Evolutionary conservation across 1,284 basidiomycete species (phyloP), one percentile per base, ranked within the genome.

Genomic region (Melampsora americana): DNA sequence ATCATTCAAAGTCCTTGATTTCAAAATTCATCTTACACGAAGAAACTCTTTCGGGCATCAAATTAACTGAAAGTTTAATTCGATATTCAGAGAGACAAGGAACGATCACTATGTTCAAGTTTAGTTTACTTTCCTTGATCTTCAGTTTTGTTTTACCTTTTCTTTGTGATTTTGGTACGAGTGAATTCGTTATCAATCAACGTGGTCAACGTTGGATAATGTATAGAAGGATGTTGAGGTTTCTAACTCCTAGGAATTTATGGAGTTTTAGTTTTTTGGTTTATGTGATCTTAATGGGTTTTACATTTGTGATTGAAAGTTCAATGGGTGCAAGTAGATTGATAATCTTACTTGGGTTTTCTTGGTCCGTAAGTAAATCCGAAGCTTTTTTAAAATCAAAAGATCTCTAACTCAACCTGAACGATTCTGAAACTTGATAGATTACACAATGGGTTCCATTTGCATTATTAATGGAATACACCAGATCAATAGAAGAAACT

Each of bases 391-490:
- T 4, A 35, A n/a, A 35, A 9, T 35, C 35, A 35, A 6, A 14
- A 26, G 32, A 60, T 28, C 20, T 66, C 16, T n/a, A 23, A 42
- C 18, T 23, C 16, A 61, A 30, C 23, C 1, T 16, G 23, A 14
- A 1, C 16, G 35, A 7, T 66, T 44, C 5, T 66, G 28, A 5
- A 0, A 23, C 20, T 39, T 4, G 5, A 46, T 28, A 73, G 71
- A 46, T 73, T 12, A 44, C 71, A 39, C 64, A 66, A 66, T 73
- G 71, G 71, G 71, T 73, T 7, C 71, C 71, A 28, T 50, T 73
- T 5, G 28, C 71, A 46, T 32, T 73, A 14, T 32, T 66, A 6
- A 73, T 73, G 71, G 71, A 73, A 65, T 73, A 73, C 26, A 66
- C 53, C 20, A 39, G 71, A 20, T 66, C 71, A 16, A 66, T 73